Base-by-base conservation (phyloP, 2,329 filamentous ascomycete genomes). In the Fusarium virguliforme region DNA sequence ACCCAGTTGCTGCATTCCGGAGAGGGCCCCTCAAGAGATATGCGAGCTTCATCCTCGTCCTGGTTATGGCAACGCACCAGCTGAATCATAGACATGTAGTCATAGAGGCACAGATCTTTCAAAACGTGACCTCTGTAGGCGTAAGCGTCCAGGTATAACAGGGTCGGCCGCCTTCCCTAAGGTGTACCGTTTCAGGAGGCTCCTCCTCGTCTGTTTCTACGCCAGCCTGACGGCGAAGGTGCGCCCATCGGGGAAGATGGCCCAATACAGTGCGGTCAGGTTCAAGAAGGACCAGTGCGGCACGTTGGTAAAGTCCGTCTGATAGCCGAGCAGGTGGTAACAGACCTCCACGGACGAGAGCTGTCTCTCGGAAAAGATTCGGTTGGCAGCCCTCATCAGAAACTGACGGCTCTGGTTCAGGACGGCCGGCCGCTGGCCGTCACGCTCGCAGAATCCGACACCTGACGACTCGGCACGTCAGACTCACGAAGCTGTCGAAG, bases 21-120 rank as follows among this genome's bases (percentile, higher is more conserved):
- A 56, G 6, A 59, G 63, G 62, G 51, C 24, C 59, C 50, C 37
- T 62, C 48, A 6, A 62, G 59, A 55, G 26, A n/a, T 24, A 62
- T 28, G 15, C 50, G 60, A 28, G 8, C 56, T 56, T 40, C 51
- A 38, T 56, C 51, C 40, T 62, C 38, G 28, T 56, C 51, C 15
- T 30, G 30, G 22, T 32, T 22, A 30, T 30, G 38, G 50, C 51
- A 18, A 56, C 38, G 40, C 18, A 26, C 60, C 18, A 62, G 51
- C 24, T 40, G 28, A 55, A 61, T 24, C 28, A 53, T 54, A 34
- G 59, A 61, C 37, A 61, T 62, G 8, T 62, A 55, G 22, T 62
- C 50, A 48, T 62, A 62, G 30, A 62, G 50, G 30, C 50, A 62
- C 10, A 48, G 4, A 13, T 46, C 50, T 28, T 22, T 46, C 7